Evolutionary conservation across 208 protist species (phyloP).

Genomic region (Strigomonas galati): DNA sequence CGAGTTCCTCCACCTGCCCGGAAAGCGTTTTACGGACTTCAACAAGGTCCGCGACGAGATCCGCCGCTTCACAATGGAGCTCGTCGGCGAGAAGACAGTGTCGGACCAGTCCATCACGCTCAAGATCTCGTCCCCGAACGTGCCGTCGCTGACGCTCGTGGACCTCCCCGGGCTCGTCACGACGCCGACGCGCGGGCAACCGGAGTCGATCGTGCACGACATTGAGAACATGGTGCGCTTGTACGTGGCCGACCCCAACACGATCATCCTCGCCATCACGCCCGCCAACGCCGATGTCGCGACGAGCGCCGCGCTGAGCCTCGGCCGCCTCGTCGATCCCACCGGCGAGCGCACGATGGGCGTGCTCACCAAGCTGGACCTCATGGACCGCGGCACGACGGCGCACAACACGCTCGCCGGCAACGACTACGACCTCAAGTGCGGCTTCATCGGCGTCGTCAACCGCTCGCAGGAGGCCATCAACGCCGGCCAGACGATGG

Average conservation of each 20-base stretch:
- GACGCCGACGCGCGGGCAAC: slow-evolving; percentile 3
- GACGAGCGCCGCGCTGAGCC: slow-evolving; percentile 4
- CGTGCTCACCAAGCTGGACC: slow-evolving; percentile 12
- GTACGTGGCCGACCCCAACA: slow-evolving; percentile 9
- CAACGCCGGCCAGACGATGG: slow-evolving; percentile 7
- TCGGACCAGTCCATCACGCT: slow-evolving; percentile 11
- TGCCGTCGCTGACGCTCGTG: slow-evolving; percentile 11
- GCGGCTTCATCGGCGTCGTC: slow-evolving; percentile 12
- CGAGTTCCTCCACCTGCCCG: slow-evolving; percentile 69
- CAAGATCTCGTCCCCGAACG: slow-evolving; percentile 3
- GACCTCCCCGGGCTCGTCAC: slow-evolving; percentile 15
- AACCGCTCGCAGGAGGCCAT: slow-evolving; percentile 12
- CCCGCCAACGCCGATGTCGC: slow-evolving; percentile 10
- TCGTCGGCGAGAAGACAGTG: slow-evolving; percentile 1
- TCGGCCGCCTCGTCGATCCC: slow-evolving; percentile 4
- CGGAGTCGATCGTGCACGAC: slow-evolving; percentile 1
- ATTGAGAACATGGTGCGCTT: slow-evolving; percentile 13
- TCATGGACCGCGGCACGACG: slow-evolving; percentile 1
- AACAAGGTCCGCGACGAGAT: slow-evolving; percentile 9
- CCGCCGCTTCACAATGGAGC: slow-evolving; percentile 1
- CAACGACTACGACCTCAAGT: slow-evolving; percentile 9
- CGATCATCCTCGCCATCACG: slow-evolving; percentile 15
- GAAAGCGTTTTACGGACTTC: slow-evolving; percentile 10
- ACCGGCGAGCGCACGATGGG: slow-evolving; percentile 7
- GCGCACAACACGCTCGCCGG: not conserved